phyloP scores from a whole-genome alignment of 2,329 filamentous ascomycete species.

The Diaporthe destruens region DNA sequence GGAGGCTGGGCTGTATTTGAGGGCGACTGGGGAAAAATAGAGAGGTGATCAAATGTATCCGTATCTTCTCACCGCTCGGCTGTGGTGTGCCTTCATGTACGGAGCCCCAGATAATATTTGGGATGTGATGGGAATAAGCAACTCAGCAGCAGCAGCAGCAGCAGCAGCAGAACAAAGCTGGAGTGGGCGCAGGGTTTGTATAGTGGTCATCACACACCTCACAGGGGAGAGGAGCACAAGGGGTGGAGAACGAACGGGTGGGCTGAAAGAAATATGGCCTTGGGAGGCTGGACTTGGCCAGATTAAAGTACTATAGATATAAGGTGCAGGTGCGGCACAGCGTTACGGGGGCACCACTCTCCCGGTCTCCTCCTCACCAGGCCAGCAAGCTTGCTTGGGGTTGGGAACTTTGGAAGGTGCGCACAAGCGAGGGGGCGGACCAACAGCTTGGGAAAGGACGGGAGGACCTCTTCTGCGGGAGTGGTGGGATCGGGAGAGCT shows the following conservation, averaged over 20 bases:
- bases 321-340: slow-evolving; percentile 26
- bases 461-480: not conserved
- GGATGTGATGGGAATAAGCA: slow-evolving; percentile 14
- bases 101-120: slow-evolving; percentile 18
- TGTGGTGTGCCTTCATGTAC: not conserved
- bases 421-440: not conserved
- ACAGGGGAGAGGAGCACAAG: slow-evolving; percentile 4
- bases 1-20: slow-evolving; percentile 21
- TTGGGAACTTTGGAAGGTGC: no score
- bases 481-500: slow-evolving; percentile 1
- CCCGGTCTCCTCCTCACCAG: no score
- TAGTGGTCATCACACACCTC: not conserved
- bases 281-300: slow-evolving; percentile 1
- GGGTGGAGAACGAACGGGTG: not conserved
- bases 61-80: slow-evolving; percentile 15
- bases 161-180: slow-evolving; percentile 21
- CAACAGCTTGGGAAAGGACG: not conserved
- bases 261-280: not conserved
- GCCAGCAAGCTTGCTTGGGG: not conserved
- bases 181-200: slow-evolving; percentile 13
- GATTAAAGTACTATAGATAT: slow-evolving; percentile 7
- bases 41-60: slow-evolving; percentile 1
- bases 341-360: not conserved
- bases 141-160: slow-evolving; percentile 21
- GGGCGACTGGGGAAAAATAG: not conserved